A percentile compares a stretch with the other conserved stretches of the same genome.
Evolutionary conservation across 441 rosid genomes (phyloP).

Genomic region (Erodium texanum): DNA sequence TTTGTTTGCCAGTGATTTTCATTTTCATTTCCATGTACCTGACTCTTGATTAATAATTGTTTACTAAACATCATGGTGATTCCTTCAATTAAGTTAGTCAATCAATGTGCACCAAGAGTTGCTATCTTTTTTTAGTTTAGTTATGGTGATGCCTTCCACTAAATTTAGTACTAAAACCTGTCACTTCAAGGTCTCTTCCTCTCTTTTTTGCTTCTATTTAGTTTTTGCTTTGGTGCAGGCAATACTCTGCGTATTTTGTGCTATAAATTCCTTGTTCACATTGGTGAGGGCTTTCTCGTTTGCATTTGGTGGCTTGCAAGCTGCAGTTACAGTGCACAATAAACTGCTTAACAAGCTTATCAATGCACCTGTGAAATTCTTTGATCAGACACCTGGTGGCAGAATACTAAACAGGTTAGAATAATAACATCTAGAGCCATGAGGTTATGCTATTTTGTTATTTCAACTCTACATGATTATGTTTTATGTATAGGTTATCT

Average conservation of each 20-base stretch:
- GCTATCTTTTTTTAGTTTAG: background rate
- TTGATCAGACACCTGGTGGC: slow-evolving; percentile 93
- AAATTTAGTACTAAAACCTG: no score
- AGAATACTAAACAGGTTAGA: slow-evolving; percentile 92
- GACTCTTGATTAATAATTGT: background rate
- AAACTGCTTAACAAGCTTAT: slow-evolving; percentile 62
- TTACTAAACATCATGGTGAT: background rate
- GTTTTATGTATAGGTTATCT: slow-evolving; percentile 54
- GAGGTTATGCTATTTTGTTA: slow-evolving; percentile 12
- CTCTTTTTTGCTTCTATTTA: slow-evolving; percentile 8
- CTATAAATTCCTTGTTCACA: slow-evolving; percentile 57
- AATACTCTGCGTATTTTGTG: slow-evolving; percentile 71
- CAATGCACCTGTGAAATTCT: slow-evolving; percentile 75
- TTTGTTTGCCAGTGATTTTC: no score
- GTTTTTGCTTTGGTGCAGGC: slow-evolving; percentile 41
- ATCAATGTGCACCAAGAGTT: background rate
- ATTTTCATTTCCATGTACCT: no score
- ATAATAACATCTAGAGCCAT: slow-evolving; percentile 14
- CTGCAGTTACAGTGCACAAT: slow-evolving; percentile 69
- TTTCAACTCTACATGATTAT: slow-evolving; percentile 5
- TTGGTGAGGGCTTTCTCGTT: slow-evolving; percentile 90
- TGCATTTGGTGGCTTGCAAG: slow-evolving; percentile 87
- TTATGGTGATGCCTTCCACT: background rate
- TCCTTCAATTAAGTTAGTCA: background rate
- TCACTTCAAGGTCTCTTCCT: background rate